phyloP scores from a whole-genome alignment of 352 stramenopile species.

The Phytophthora nicotianae region DNA sequence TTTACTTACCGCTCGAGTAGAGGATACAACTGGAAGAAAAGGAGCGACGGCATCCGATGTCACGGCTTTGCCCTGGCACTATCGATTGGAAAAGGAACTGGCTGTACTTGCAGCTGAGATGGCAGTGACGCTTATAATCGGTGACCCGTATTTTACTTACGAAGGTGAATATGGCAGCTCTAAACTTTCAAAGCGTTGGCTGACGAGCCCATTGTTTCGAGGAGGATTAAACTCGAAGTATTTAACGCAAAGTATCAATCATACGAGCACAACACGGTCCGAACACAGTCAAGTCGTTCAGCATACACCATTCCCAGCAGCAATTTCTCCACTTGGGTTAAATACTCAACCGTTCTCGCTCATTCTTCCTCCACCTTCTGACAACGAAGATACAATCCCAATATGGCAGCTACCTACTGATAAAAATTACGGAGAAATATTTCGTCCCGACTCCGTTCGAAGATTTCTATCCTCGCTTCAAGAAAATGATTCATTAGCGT shows the following conservation, averaged over 20 bases:
- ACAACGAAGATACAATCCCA: neutral
- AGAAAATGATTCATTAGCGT: slow-evolving; percentile 7
- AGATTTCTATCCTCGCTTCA: slow-evolving; percentile 33
- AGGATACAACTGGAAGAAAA: slow-evolving; percentile 17
- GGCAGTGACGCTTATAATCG: slow-evolving; percentile 54
- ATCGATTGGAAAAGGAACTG: slow-evolving; percentile 69
- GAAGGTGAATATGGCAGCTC: neutral
- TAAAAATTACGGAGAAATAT: slow-evolving; percentile 33
- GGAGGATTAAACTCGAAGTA: slow-evolving; percentile 31
- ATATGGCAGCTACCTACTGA: slow-evolving; percentile 9
- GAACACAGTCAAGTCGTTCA: slow-evolving; percentile 26
- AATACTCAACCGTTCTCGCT: slow-evolving; percentile 40
- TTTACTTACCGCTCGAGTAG: slow-evolving; percentile 2
- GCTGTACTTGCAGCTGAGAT: slow-evolving; percentile 60
- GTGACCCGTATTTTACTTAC: slow-evolving; percentile 39
- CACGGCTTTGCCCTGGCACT: slow-evolving; percentile 55
- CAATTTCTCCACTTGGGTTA: neutral
- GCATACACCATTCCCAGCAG: slow-evolving; percentile 37
- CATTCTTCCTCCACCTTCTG: slow-evolving; percentile 32
- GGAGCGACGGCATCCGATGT: slow-evolving; percentile 28
- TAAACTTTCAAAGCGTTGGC: slow-evolving; percentile 26
- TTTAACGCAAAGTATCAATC: slow-evolving; percentile 23
- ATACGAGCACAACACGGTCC: neutral
- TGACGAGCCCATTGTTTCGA: slow-evolving; percentile 36
- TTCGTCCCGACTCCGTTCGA: slow-evolving; percentile 17